phyloP scores from a whole-genome alignment of 2,329 filamentous ascomycete genomes.

The Pseudohalonectria lignicola region DNA sequence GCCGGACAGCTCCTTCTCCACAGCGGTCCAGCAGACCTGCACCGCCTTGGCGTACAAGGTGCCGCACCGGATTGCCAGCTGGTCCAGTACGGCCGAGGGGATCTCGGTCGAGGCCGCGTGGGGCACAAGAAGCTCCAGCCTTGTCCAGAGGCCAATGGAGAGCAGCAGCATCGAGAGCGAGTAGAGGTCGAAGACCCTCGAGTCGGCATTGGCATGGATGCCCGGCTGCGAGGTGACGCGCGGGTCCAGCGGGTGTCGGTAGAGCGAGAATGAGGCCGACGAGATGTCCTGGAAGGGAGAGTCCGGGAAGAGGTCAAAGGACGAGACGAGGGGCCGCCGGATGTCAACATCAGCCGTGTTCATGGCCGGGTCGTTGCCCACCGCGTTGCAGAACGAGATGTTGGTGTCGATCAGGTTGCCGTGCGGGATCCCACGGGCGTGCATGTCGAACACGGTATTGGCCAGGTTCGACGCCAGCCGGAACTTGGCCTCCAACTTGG shows the following conservation, averaged over 20 bases:
- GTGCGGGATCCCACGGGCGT: slow-evolving; percentile 57
- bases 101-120: slow-evolving; percentile 38
- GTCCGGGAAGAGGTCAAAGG: slow-evolving; percentile 63
- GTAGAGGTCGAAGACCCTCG: slow-evolving; percentile 57
- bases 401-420: slow-evolving; percentile 59
- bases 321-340: slow-evolving; percentile 57
- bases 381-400: slow-evolving; percentile 50
- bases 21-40: slow-evolving; percentile 59
- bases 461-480: slow-evolving; percentile 62
- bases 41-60: slow-evolving; percentile 67
- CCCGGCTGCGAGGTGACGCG: slow-evolving; percentile 36
- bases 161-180: slow-evolving; percentile 62
- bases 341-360: slow-evolving; percentile 45
- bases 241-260: slow-evolving; percentile 58
- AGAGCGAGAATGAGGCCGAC: slow-evolving; percentile 28
- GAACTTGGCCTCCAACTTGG: slow-evolving; percentile 65
- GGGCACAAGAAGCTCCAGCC: slow-evolving; percentile 42
- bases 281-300: slow-evolving; percentile 21
- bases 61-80: slow-evolving; percentile 57
- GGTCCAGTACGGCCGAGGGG: slow-evolving; percentile 48
- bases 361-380: slow-evolving; percentile 26
- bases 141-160: slow-evolving; percentile 67
- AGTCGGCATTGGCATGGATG: slow-evolving; percentile 36
- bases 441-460: slow-evolving; percentile 63
- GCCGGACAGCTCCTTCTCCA: slow-evolving; percentile 47